phyloP scores from a whole-genome alignment of 2,329 filamentous ascomycete genomes.

The Aspergillus sp. region DNA sequence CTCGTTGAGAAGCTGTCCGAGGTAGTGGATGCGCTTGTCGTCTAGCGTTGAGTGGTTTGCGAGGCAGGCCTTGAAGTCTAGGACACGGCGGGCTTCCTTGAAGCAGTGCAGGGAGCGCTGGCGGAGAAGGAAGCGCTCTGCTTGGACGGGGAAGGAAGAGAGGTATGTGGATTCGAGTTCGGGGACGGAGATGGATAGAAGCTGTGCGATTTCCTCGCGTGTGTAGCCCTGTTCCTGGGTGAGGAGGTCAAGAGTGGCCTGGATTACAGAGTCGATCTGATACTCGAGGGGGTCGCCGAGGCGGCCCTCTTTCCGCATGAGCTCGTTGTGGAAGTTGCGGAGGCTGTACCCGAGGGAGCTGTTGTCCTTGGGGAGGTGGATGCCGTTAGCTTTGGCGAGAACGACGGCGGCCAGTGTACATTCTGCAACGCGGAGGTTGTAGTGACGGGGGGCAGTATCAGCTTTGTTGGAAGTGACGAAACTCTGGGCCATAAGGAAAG shows the following conservation, averaged over 20 bases:
- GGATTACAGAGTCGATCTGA: constrained; percentile 73
- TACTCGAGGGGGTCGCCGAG: constrained; percentile 54
- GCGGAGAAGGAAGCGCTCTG: constrained; percentile 81
- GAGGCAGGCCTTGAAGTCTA: constrained; percentile 79
- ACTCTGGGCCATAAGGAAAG: constrained; percentile 90
- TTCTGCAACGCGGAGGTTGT: constrained; percentile 95
- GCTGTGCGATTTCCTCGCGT: constrained; percentile 74
- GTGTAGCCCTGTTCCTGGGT: constrained; percentile 82
- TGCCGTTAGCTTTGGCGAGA: constrained; percentile 58
- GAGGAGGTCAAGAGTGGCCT: constrained; percentile 69
- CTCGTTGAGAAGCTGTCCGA: constrained; percentile 83
- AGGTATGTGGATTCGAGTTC: constrained; percentile 78
- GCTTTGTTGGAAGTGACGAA: constrained; percentile 95
- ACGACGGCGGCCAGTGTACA: constrained; percentile 81
- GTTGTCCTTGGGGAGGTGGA: constrained; percentile 72
- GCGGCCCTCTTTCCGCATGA: constrained; percentile 59
- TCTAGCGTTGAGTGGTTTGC: constrained; percentile 53
- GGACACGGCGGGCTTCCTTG: constrained; percentile 80
- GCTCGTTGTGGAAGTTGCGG: constrained; percentile 81
- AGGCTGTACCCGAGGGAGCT: constrained; percentile 81
- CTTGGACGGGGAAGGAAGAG: constrained; percentile 83
- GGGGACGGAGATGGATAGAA: constrained; percentile 66
- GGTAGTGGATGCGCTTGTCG: constrained; percentile 66
- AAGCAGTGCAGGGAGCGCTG: constrained; percentile 91
- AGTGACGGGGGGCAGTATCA: constrained; percentile 87